Evolutionary conservation across 768 basidiomycete genomes (phyloP).

Genomic region (Clavulina sp.): DNA sequence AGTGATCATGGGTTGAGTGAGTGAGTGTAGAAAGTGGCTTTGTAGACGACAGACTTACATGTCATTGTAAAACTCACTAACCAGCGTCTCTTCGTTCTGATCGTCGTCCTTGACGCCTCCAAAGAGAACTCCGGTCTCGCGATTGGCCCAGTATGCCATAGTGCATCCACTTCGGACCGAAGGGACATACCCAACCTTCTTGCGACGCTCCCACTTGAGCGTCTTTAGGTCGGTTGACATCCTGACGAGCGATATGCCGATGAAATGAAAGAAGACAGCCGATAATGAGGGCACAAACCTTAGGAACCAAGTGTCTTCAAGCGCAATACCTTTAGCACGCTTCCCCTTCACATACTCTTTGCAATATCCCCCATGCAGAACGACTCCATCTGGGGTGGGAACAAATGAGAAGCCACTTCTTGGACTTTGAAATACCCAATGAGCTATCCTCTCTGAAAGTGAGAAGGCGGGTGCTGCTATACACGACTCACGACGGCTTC

Average conservation of each 20-base stretch:
- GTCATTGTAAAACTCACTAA: slow-evolving; percentile 79
- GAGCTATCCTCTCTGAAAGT: not conserved
- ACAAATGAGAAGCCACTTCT: slow-evolving; percentile 65
- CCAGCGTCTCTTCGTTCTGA: slow-evolving; percentile 61
- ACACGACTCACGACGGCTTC: slow-evolving; percentile 48
- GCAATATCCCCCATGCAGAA: slow-evolving; percentile 79
- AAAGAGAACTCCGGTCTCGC: slow-evolving; percentile 59
- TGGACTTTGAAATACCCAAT: slow-evolving; percentile 11
- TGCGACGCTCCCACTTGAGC: slow-evolving; percentile 76
- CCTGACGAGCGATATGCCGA: slow-evolving; percentile 12
- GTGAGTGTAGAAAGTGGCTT: not conserved
- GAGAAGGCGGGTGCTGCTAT: not conserved
- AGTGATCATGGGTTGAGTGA: not conserved
- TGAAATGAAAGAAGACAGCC: slow-evolving; percentile 4
- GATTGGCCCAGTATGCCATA: slow-evolving; percentile 59
- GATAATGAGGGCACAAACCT: slow-evolving; percentile 27
- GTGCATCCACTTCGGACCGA: slow-evolving; percentile 63
- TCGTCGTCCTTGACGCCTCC: slow-evolving; percentile 85
- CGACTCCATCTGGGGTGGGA: slow-evolving; percentile 53
- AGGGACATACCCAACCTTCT: slow-evolving; percentile 58
- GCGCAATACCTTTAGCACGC: slow-evolving; percentile 66
- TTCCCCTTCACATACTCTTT: slow-evolving; percentile 82
- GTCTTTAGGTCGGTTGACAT: slow-evolving; percentile 29
- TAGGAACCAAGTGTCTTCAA: slow-evolving; percentile 83
- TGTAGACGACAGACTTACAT: slow-evolving; percentile 33